Conservation (phyloP, 108 stramenopile species). For the Bacterosira constricta region DNA sequence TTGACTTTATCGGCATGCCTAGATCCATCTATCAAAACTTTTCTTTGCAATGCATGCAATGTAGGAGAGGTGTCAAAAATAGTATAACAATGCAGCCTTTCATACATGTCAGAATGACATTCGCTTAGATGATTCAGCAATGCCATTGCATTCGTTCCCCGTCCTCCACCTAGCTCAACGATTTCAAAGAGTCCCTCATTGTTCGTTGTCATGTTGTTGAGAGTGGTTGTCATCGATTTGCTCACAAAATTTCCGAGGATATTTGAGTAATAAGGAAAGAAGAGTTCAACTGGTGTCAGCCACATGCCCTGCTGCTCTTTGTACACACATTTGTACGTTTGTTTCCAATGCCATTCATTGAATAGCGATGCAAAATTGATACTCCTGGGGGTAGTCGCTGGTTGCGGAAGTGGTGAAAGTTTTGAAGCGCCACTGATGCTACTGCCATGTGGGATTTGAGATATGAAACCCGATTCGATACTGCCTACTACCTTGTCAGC, state of each 20-base stretch:
- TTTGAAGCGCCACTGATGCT: not conserved
- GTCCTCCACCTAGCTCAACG: constrained; percentile 82
- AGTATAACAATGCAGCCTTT: constrained; percentile 61
- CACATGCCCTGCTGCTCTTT: constrained; percentile 77
- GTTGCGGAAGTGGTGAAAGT: not conserved
- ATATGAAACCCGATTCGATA: constrained; percentile 13
- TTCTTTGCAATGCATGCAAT: constrained; percentile 63
- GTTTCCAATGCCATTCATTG: constrained; percentile 84
- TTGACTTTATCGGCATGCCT: constrained; percentile 62
- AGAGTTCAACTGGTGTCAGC: constrained; percentile 87
- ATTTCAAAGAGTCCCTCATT: constrained; percentile 48
- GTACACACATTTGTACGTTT: constrained; percentile 56
- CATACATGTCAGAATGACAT: constrained; percentile 55
- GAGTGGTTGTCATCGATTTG: constrained; percentile 23
- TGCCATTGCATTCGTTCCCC: constrained; percentile 82
- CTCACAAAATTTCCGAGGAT: constrained; percentile 71
- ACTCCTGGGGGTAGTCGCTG: not conserved
- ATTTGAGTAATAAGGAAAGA: constrained; percentile 75
- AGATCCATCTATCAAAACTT: constrained; percentile 28
- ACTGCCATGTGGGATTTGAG: not conserved
- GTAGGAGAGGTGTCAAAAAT: constrained; percentile 82
- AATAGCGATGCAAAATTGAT: constrained; percentile 56
- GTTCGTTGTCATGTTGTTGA: constrained; percentile 4
- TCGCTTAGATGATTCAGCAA: constrained; percentile 61
- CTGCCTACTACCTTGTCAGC: constrained; percentile 48